These are phyloP conservation scores for Rhinocladiella mackenziei DNA, from an alignment of 2,329 filamentous ascomycete genomes.

Conservation along the genomic window DNA sequence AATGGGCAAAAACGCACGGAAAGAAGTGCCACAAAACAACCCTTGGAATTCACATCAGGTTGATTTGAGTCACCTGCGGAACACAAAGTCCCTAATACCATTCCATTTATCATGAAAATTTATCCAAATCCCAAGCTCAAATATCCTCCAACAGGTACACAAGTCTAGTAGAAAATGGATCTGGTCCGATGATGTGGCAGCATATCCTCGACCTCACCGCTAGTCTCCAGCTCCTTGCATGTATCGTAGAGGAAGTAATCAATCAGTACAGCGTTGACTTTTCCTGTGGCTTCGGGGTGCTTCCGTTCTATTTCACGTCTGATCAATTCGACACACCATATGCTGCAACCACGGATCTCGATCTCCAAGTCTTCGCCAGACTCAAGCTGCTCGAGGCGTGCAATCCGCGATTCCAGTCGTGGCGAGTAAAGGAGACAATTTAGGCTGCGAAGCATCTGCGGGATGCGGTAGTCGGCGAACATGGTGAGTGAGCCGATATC, in stretches of 20 bases:
- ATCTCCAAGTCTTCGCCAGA: slow-evolving; percentile 76
- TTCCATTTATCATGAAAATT: too few relatives aligned
- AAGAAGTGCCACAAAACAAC: too few relatives aligned
- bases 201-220: slow-evolving; percentile 33
- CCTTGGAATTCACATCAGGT: too few relatives aligned
- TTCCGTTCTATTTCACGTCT: slow-evolving; percentile 69
- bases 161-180: slow-evolving; percentile 28
- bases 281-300: slow-evolving; percentile 52
- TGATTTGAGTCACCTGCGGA: too few relatives aligned
- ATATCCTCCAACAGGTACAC: not conserved
- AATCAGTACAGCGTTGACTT: slow-evolving; percentile 82
- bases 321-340: slow-evolving; percentile 93
- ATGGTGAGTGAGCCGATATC: slow-evolving; percentile 91
- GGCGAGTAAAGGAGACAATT: slow-evolving; percentile 84
- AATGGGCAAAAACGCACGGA: too few relatives aligned
- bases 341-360: slow-evolving; percentile 85
- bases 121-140: not conserved
- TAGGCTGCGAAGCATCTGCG: slow-evolving; percentile 82
- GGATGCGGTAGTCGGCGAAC: slow-evolving; percentile 97
- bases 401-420: slow-evolving; percentile 67
- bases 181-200: slow-evolving; percentile 39
- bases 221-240: slow-evolving; percentile 77
- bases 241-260: slow-evolving; percentile 97
- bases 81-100: too few relatives aligned
- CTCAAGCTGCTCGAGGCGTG: slow-evolving; percentile 60